These are phyloP conservation scores for Didymella pinodella DNA, from an alignment of 2,329 filamentous ascomycete species.

Conservation along the genomic window DNA sequence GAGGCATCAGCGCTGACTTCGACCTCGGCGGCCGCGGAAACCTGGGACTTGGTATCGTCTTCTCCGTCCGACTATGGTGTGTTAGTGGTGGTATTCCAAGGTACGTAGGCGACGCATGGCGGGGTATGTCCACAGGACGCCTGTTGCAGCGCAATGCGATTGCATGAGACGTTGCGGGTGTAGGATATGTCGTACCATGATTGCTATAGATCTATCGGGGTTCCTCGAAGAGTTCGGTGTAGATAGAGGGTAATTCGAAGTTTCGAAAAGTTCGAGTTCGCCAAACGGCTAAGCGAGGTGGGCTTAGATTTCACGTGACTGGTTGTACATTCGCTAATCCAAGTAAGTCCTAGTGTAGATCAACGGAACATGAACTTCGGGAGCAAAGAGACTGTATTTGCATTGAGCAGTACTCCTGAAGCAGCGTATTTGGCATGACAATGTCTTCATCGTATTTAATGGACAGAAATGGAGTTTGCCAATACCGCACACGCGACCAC, in stretches of 20 bases:
- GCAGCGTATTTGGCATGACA: neutral
- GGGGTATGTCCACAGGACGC: constrained; percentile 10
- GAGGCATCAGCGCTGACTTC: constrained; percentile 92
- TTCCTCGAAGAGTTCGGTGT: constrained; percentile 54
- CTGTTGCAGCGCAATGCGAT: neutral
- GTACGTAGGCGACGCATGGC: constrained; percentile 8
- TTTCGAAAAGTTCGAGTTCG: constrained; percentile 5
- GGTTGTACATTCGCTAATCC: too few relatives aligned
- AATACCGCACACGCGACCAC: neutral
- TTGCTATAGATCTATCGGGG: constrained; percentile 52
- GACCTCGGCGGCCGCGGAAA: constrained; percentile 83
- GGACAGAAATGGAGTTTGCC: neutral
- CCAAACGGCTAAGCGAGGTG: too few relatives aligned
- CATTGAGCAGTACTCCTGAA: too few relatives aligned
- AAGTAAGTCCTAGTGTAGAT: too few relatives aligned
- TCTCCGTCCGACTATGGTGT: constrained; percentile 94
- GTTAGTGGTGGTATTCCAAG: constrained; percentile 27
- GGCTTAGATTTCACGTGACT: too few relatives aligned
- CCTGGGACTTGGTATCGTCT: constrained; percentile 94
- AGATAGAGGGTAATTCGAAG: constrained; percentile 31
- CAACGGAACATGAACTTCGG: too few relatives aligned
- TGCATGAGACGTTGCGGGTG: constrained; percentile 8
- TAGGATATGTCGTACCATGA: constrained; percentile 49
- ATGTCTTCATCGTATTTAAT: neutral
- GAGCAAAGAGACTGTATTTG: too few relatives aligned